A percentile compares a stretch with the other conserved stretches of the same genome.
phyloP scores from a whole-genome alignment of 2,329 filamentous ascomycete genomes.

The Daldinia sp. region DNA sequence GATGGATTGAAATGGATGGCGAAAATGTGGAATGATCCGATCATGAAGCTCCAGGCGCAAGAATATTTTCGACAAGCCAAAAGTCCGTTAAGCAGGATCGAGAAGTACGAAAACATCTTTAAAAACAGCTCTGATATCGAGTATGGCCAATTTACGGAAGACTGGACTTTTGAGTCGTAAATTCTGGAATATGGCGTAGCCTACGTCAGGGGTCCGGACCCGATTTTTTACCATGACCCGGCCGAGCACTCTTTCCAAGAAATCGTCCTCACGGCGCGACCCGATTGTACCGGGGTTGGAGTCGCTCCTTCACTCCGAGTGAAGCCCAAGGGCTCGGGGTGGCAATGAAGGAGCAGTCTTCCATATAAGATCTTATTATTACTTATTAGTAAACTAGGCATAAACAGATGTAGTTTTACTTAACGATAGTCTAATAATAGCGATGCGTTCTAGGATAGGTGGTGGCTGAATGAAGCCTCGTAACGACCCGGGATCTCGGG shows the following conservation, averaged over 20 bases:
- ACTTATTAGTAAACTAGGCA: neutral
- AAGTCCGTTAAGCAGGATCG: slow-evolving; percentile 35
- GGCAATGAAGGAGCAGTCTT: neutral
- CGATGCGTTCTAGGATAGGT: neutral
- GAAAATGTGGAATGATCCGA: slow-evolving; percentile 45
- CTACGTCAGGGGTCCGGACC: neutral
- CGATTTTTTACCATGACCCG: neutral
- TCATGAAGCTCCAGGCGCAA: slow-evolving; percentile 31
- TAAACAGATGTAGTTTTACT: neutral
- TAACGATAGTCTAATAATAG: neutral
- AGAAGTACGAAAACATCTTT: slow-evolving; percentile 42
- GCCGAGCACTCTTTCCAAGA: neutral
- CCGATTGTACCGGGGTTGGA: too few relatives aligned
- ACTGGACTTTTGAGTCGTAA: slow-evolving; percentile 35
- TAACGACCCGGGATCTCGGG: neutral
- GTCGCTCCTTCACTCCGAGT: neutral
- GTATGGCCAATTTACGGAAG: slow-evolving; percentile 38
- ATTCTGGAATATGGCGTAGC: neutral
- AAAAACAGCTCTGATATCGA: slow-evolving; percentile 32
- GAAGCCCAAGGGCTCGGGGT: neutral
- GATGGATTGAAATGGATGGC: slow-evolving; percentile 42
- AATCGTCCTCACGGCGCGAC: too few relatives aligned
- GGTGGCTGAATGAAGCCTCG: neutral
- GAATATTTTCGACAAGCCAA: slow-evolving; percentile 43
- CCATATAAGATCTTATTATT: neutral